Evolutionary conservation across 805 yeast species (phyloP).

Genomic region (Yarrowia bubula): DNA sequence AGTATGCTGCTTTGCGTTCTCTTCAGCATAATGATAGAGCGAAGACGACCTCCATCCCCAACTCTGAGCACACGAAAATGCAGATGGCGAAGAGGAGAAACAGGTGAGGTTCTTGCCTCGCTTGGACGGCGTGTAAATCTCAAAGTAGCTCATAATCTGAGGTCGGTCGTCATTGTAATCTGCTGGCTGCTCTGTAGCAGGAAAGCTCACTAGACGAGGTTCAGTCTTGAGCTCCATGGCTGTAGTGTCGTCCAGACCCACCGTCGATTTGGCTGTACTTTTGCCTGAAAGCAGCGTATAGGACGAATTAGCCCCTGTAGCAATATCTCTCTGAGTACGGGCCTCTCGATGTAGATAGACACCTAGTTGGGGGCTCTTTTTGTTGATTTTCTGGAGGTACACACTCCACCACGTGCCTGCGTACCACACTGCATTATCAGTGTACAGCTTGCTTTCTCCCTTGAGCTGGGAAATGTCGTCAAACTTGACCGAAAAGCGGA

Average conservation of each 20-base stretch:
- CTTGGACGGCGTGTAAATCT: constrained; percentile 55
- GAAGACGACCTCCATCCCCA: constrained; percentile 53
- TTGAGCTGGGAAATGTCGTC: constrained; percentile 47
- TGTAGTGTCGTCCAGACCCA: constrained; percentile 8
- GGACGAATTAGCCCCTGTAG: not conserved
- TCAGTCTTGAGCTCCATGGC: constrained; percentile 23
- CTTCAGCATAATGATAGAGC: constrained; percentile 43
- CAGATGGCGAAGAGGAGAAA: constrained; percentile 55
- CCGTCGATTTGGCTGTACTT: constrained; percentile 19
- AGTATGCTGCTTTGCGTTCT: constrained; percentile 40
- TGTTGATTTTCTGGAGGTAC: constrained; percentile 50
- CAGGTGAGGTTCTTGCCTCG: constrained; percentile 48
- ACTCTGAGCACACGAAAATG: constrained; percentile 53
- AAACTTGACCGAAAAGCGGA: constrained; percentile 53
- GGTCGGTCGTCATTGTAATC: constrained; percentile 49
- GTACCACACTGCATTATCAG: constrained; percentile 51
- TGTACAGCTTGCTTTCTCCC: constrained; percentile 50
- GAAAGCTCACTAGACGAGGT: constrained; percentile 9
- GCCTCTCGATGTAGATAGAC: constrained; percentile 52
- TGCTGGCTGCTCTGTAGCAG: constrained; percentile 1
- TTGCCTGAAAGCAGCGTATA: constrained; percentile 1
- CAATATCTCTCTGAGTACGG: constrained; percentile 35
- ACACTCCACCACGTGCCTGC: constrained; percentile 63
- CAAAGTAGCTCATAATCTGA: constrained; percentile 49
- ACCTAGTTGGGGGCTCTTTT: constrained; percentile 51